phyloP scores from a whole-genome alignment of 805 yeast species.

The Candida vartiovaarae region DNA sequence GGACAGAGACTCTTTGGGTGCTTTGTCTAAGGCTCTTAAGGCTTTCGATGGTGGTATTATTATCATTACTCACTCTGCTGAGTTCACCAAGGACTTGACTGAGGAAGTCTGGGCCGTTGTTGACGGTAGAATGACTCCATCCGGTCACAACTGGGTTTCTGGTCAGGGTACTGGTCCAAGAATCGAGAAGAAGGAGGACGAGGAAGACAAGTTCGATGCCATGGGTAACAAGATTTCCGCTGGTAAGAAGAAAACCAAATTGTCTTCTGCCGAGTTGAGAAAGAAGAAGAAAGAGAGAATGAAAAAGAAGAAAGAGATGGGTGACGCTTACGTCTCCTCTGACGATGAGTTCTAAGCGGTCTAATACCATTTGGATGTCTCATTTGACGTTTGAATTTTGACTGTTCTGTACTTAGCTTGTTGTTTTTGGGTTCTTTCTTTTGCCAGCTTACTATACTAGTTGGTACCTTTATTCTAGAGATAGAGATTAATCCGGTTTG shows the following conservation, averaged over 20 bases:
- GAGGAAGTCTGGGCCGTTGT: conserved; percentile 99
- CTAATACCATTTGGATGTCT: not conserved
- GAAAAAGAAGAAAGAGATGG: conserved; percentile 99
- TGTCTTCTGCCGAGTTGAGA: conserved; percentile 98
- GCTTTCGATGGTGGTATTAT: conserved; percentile 99
- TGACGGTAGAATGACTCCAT: conserved; percentile 81
- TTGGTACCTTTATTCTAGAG: too few relatives aligned
- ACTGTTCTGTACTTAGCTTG: too few relatives aligned
- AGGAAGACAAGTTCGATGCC: conserved; percentile 99
- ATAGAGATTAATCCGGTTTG: too few relatives aligned
- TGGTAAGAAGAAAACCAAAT: conserved; percentile 94
- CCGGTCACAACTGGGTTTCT: conserved; percentile 97
- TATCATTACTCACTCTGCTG: conserved; percentile 96
- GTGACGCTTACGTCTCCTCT: conserved; percentile 98
- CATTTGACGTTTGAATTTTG: too few relatives aligned
- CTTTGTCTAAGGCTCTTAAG: conserved; percentile 93
- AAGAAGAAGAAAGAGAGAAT: conserved; percentile 99
- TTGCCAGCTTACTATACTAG: too few relatives aligned
- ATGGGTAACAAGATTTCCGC: conserved; percentile 99
- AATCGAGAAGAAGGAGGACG: conserved; percentile 91
- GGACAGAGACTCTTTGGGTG: conserved; percentile 97
- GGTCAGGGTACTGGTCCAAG: conserved; percentile 99
- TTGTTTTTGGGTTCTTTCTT: too few relatives aligned
- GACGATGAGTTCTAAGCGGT: conserved; percentile 71
- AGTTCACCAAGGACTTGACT: conserved; percentile 93